Evolutionary conservation across 2,329 filamentous ascomycete species (phyloP).

Genomic region (Trichoderma polysporum): DNA sequence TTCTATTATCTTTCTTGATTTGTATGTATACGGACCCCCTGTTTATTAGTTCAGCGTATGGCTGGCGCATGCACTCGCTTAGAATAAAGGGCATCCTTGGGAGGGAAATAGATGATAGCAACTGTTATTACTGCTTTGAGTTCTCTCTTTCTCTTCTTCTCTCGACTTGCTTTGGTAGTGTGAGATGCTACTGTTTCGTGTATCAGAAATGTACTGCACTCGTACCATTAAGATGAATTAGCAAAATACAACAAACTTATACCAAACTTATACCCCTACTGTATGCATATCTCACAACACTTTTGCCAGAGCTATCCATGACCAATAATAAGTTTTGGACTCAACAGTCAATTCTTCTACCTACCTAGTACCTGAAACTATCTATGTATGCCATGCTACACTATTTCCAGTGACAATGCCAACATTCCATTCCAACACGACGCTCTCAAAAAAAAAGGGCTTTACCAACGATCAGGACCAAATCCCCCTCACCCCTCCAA

Average conservation of each 20-base stretch:
- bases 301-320: background rate
- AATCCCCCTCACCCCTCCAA: background rate
- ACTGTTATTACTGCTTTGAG: background rate
- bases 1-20: background rate
- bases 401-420: background rate
- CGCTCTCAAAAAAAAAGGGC: background rate
- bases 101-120: background rate
- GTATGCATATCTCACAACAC: background rate
- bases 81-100: background rate
- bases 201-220: background rate
- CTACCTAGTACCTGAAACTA: background rate
- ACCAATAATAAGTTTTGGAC: background rate
- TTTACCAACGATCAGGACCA: background rate
- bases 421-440: background rate
- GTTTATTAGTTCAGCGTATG: slow-evolving; percentile 3
- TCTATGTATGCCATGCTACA: background rate
- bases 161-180: background rate
- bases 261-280: no score
- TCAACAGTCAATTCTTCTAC: background rate
- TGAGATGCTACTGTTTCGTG: background rate
- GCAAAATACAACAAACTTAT: no score
- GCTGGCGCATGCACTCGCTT: slow-evolving; percentile 16
- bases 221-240: background rate
- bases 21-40: slow-evolving; percentile 2
- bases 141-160: background rate